Evolutionary conservation across 257 asterid genomes (phyloP).

Genomic region (Fraxinus cuspidata): DNA sequence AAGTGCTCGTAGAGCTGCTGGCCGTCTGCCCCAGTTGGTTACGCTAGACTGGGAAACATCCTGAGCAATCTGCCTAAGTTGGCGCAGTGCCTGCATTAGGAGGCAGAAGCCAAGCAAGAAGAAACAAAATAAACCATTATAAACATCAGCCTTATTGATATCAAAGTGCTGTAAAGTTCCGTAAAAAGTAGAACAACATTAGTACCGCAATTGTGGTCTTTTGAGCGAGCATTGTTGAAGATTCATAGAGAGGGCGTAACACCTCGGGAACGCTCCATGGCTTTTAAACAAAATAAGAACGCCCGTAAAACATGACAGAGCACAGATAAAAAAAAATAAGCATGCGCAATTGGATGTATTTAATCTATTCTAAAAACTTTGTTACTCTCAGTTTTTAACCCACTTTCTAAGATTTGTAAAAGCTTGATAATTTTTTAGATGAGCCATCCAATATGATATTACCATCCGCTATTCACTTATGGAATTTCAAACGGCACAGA

Average conservation of each 20-base stretch:
- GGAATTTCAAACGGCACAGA: neutral
- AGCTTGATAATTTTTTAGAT: neutral
- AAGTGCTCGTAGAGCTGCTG: constrained; percentile 85
- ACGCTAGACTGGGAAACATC: constrained; percentile 70
- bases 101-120: constrained; percentile 8
- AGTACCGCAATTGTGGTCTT: constrained; percentile 80
- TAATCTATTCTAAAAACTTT: neutral
- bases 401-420: neutral
- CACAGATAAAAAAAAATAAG: neutral
- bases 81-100: constrained; percentile 75
- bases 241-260: constrained; percentile 82
- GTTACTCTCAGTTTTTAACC: neutral
- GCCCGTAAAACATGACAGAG: neutral
- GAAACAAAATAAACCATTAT: neutral
- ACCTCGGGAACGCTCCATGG: constrained; percentile 92
- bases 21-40: constrained; percentile 85
- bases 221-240: constrained; percentile 78
- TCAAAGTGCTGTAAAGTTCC: neutral
- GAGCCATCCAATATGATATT: neutral
- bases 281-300: constrained; percentile 30
- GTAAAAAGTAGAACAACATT: neutral
- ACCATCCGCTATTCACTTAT: neutral
- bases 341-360: neutral
- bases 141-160: neutral
- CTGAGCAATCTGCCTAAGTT: constrained; percentile 78